phyloP scores from a whole-genome alignment of 805 yeast genomes.

The Candida oleophila region DNA sequence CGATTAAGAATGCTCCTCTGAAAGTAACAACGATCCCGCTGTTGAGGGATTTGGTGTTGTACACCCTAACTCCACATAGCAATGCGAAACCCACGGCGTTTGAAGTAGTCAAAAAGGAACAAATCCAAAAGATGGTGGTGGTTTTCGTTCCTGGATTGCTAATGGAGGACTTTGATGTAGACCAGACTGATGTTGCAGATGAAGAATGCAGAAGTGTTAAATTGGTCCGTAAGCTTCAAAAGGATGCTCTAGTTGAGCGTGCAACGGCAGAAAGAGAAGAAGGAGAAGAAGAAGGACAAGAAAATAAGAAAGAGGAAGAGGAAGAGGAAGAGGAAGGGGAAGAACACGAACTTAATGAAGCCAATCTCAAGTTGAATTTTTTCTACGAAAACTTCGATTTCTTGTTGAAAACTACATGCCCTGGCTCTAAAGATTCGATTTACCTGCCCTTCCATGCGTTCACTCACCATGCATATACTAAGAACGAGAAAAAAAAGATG shows the following conservation, averaged over 20 bases:
- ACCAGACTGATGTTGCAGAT: slow-evolving; percentile 13
- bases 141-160: slow-evolving; percentile 67
- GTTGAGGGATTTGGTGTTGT: slow-evolving; percentile 47
- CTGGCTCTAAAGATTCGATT: slow-evolving; percentile 62
- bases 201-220: neutral
- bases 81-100: slow-evolving; percentile 23
- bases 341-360: slow-evolving; percentile 7
- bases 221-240: neutral
- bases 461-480: slow-evolving; percentile 54
- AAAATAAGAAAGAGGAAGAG: neutral
- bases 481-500: slow-evolving; percentile 50
- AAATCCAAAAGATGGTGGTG: slow-evolving; percentile 54
- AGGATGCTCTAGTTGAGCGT: neutral
- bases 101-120: slow-evolving; percentile 10
- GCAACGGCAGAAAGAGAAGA: neutral
- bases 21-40: slow-evolving; percentile 36
- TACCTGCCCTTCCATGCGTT: slow-evolving; percentile 57
- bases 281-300: neutral
- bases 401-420: slow-evolving; percentile 53
- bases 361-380: slow-evolving; percentile 21
- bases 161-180: slow-evolving; percentile 40
- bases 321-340: slow-evolving; percentile 4
- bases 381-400: slow-evolving; percentile 39
- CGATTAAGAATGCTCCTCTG: slow-evolving; percentile 9
- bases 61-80: slow-evolving; percentile 26